Base-by-base conservation (phyloP, 2,329 filamentous ascomycete genomes). In the Fusarium newnesense region DNA sequence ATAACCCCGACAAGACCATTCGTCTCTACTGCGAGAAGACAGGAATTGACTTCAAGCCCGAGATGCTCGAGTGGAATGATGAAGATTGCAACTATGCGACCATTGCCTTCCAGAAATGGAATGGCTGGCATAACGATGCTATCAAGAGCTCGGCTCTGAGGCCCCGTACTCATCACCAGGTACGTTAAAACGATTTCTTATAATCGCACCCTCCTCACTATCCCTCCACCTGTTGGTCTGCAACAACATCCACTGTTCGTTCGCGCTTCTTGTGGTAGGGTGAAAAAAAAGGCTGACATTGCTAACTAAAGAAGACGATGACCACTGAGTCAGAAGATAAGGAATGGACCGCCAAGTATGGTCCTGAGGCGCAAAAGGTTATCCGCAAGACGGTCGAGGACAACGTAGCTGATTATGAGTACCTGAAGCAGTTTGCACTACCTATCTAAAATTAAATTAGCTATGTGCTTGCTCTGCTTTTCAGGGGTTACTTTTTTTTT, bases 51-150 rank as follows among this genome's bases (percentile, higher is more conserved):
- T 99, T 92, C 82, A 85, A 85, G 49, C 89, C 90, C 1, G 85
- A 89, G 19, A 97, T 98, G 95, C 86, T 99, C 70, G 87, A 88
- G 66, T 98, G 96, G 96, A 89, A 93, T 70, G 90, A 92, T 34
- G 90, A 92, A 59, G 92, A 93, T 73, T 91, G 92, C 76, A 91
- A 94, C 58, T 85, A 89, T 70, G 96, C 95, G 7, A 87, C 88
- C 74, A 87, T 90, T 72, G 91, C 91, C 24, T 98, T 98, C 84
- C 94, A 95, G 84, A 98, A 99, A 85, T 98, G 96, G 96, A 93
- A 91, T 75, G 96, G 96, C 16, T 98, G 97, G 85, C 96, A 98
- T 81, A 93, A 98, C 76, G 96, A 98, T 85, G 96, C 95, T 19
- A 94, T 98, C 76, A 87, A 93, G 75, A 97, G 94, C 79, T 92